phyloP scores from a whole-genome alignment of 139 green algal genomes.

The Closterium sp. region DNA sequence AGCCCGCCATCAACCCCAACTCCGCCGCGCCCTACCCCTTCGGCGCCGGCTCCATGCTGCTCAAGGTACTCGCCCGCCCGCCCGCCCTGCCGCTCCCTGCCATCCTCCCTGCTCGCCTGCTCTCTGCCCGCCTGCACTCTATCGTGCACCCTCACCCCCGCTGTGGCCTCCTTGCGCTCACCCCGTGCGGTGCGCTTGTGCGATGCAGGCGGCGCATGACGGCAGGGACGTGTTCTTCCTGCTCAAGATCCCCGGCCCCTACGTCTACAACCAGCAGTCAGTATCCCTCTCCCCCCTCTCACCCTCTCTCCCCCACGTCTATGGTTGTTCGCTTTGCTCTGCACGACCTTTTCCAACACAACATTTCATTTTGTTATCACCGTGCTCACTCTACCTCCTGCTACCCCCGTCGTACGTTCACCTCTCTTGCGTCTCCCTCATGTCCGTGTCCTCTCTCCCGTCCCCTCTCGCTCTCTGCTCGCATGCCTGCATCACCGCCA shows the following conservation, averaged over 20 bases:
- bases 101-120: background rate
- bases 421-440: background rate
- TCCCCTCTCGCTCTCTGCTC: background rate
- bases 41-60: constrained; percentile 4
- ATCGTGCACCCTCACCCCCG: background rate
- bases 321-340: background rate
- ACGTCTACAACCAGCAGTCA: constrained; percentile 26
- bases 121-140: background rate
- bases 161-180: background rate
- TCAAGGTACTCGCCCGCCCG: no score
- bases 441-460: background rate
- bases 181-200: background rate
- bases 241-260: constrained; percentile 18
- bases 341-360: background rate
- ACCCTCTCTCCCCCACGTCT: background rate
- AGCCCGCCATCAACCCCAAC: background rate
- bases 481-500: background rate
- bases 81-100: background rate
- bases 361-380: background rate
- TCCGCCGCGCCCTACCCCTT: background rate
- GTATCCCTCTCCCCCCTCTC: background rate
- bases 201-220: constrained; percentile 28
- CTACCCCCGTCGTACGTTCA: no score
- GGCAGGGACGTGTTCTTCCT: constrained; percentile 35
- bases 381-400: background rate